Conservation (phyloP, 495 filamentous ascomycete species). For the Neurospora pannonica region DNA sequence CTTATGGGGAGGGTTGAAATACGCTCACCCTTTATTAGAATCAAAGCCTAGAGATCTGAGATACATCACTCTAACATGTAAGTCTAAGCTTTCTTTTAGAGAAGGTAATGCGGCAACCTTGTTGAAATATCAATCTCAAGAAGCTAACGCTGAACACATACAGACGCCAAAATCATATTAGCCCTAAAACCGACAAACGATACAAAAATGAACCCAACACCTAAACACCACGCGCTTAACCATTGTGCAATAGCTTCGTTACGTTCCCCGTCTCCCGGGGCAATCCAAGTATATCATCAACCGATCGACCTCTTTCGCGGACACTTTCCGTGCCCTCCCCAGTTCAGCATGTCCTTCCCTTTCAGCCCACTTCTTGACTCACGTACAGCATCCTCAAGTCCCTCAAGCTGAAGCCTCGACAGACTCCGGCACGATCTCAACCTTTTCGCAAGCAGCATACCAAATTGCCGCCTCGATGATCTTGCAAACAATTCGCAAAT, state of each 20-base stretch:
- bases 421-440: constrained; percentile 19
- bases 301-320: neutral
- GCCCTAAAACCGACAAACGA: neutral
- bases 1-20: neutral
- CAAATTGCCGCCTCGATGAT: constrained; percentile 65
- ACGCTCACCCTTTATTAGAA: neutral
- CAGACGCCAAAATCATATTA: neutral
- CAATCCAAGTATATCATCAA: neutral
- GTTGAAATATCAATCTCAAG: neutral
- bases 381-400: neutral
- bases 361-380: neutral
- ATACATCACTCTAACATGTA: neutral
- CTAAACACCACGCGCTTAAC: neutral
- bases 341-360: neutral
- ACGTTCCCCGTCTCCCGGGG: neutral
- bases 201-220: neutral
- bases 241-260: neutral
- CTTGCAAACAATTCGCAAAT: constrained; percentile 56
- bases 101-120: neutral
- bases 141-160: neutral
- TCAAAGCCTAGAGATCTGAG: neutral
- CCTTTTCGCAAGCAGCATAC: constrained; percentile 39
- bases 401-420: neutral
- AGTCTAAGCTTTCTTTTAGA: neutral
- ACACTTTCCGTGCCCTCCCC: neutral